Evolutionary conservation across 2,329 filamentous ascomycete genomes (phyloP).

Genomic region (Arthroderma uncinatum): DNA sequence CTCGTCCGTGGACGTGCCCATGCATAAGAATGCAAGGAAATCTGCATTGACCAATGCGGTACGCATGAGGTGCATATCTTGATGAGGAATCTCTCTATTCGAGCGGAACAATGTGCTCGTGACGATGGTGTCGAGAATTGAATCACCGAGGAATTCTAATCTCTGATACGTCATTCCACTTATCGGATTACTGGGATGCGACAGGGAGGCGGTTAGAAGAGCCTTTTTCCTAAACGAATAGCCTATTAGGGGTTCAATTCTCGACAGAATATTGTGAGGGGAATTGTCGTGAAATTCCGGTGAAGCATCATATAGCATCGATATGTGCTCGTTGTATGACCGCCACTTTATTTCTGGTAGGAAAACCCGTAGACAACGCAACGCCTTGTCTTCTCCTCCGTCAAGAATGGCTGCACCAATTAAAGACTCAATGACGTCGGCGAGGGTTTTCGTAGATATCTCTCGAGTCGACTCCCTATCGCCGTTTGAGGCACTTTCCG

Average conservation of each 20-base stretch:
- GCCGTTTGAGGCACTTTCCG: slow-evolving; percentile 19
- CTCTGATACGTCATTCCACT: slow-evolving; percentile 54
- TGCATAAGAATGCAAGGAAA: slow-evolving; percentile 64
- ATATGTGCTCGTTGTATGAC: slow-evolving; percentile 33
- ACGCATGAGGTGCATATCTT: slow-evolving; percentile 64
- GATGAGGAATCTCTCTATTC: slow-evolving; percentile 39
- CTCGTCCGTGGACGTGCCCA: slow-evolving; percentile 39
- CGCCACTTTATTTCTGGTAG: slow-evolving; percentile 50
- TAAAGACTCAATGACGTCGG: slow-evolving; percentile 77
- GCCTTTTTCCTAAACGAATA: slow-evolving; percentile 59
- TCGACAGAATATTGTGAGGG: slow-evolving; percentile 28
- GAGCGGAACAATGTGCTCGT: slow-evolving; percentile 48
- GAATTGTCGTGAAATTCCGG: slow-evolving; percentile 29
- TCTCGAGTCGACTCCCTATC: slow-evolving; percentile 22
- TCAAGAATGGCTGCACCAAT: slow-evolving; percentile 65
- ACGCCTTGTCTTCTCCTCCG: slow-evolving; percentile 53
- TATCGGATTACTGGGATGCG: slow-evolving; percentile 55
- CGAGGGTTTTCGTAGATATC: slow-evolving; percentile 66
- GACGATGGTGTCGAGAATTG: slow-evolving; percentile 69
- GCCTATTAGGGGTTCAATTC: slow-evolving; percentile 55
- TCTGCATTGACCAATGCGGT: slow-evolving; percentile 68
- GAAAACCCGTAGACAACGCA: slow-evolving; percentile 55
- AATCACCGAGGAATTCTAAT: slow-evolving; percentile 79
- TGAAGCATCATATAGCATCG: slow-evolving; percentile 37
- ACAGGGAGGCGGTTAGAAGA: slow-evolving; percentile 67